Evolutionary conservation across 148 eudicot species (phyloP).

Genomic region (Diospyros lotus): DNA sequence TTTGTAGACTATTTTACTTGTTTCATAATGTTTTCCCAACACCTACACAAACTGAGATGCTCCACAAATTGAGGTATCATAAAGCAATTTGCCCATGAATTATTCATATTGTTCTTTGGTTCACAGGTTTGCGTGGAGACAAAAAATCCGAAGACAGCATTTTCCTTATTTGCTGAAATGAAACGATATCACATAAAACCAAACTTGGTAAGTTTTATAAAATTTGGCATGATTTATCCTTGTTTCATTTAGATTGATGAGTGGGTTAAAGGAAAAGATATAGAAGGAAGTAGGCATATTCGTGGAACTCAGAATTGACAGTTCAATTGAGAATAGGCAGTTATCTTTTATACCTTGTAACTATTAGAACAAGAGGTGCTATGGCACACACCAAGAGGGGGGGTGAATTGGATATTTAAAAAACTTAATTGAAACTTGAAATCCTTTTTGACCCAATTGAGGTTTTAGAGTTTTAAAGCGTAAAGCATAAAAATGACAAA

Average conservation of each 20-base stretch:
- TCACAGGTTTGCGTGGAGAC: slow-evolving; percentile 72
- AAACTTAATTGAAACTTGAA: no score
- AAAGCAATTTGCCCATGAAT: neutral
- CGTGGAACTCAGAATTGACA: neutral
- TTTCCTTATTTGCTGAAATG: slow-evolving; percentile 77
- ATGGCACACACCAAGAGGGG: no score
- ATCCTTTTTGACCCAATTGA: no score
- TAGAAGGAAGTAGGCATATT: neutral
- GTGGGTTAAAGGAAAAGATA: neutral
- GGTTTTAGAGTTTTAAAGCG: no score
- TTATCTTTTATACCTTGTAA: no score
- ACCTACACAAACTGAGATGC: neutral
- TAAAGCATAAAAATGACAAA: no score
- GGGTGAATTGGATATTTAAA: no score
- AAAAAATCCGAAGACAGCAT: slow-evolving; percentile 54
- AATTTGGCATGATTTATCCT: slow-evolving; percentile 1
- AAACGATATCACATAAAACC: slow-evolving; percentile 71
- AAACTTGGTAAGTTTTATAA: slow-evolving; percentile 52
- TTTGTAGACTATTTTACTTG: slow-evolving; percentile 10
- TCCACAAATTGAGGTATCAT: neutral
- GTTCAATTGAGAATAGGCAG: neutral
- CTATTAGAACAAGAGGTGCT: no score
- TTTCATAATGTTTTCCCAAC: neutral
- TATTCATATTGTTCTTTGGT: slow-evolving; percentile 12
- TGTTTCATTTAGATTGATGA: neutral